Percentiles rank a stretch among this genome's conserved stretches.
These are phyloP conservation scores for Tetrapisispora taiwanensis DNA, from an alignment of 805 yeast genomes.

Conservation along the genomic window DNA sequence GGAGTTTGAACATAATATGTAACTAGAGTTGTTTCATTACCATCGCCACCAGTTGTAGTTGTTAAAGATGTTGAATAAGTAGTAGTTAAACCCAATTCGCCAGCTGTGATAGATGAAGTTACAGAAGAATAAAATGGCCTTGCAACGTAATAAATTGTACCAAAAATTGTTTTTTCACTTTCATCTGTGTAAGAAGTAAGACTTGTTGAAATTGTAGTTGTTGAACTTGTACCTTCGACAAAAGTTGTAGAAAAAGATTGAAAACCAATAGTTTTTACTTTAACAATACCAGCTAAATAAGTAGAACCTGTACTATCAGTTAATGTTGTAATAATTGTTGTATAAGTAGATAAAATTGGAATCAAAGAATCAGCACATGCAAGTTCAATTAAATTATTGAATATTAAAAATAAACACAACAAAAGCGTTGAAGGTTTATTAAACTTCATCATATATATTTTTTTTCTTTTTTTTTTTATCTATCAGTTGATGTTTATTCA, in stretches of 20 bases:
- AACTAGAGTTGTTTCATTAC: neutral
- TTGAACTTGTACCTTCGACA: neutral
- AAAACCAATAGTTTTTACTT: neutral
- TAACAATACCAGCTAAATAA: neutral
- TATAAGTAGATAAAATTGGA: conserved; percentile 1
- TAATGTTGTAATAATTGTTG: neutral
- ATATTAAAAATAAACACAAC: neutral
- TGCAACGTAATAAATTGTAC: conserved; percentile 1
- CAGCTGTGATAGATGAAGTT: neutral
- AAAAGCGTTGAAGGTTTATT: neutral
- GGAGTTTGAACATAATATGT: conserved; percentile 6
- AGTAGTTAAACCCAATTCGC: conserved; percentile 1
- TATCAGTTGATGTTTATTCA: too few relatives aligned
- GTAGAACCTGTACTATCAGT: neutral
- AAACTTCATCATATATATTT: neutral
- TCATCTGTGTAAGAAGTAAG: neutral
- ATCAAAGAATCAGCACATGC: neutral
- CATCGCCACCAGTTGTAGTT: conserved; percentile 4
- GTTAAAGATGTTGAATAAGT: conserved; percentile 5
- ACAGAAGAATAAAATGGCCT: neutral
- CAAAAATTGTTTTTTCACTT: neutral
- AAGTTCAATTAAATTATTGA: neutral
- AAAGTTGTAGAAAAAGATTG: neutral
- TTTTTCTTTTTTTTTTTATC: too few relatives aligned
- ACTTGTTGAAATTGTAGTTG: neutral